Conservation (phyloP, 2,329 filamentous ascomycete genomes). For the Aureobasidium pullulans region DNA sequence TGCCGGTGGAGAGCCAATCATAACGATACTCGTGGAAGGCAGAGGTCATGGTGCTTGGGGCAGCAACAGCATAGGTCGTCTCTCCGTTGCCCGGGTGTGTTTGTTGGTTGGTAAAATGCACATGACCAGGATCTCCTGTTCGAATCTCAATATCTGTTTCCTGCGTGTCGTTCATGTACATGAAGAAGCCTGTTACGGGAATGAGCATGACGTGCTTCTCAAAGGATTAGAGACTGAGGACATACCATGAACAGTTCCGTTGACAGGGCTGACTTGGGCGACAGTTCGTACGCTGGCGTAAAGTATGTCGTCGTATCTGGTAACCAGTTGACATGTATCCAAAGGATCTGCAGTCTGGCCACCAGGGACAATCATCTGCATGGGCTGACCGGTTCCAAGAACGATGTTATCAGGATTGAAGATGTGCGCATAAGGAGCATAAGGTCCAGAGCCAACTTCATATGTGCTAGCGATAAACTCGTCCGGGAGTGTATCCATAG, state of each 20-base stretch:
- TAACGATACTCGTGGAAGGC: slow-evolving; percentile 76
- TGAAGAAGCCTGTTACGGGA: slow-evolving; percentile 52
- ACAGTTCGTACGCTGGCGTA: slow-evolving; percentile 64
- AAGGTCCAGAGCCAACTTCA: slow-evolving; percentile 9
- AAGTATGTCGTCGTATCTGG: slow-evolving; percentile 52
- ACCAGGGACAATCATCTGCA: slow-evolving; percentile 12
- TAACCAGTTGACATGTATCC: slow-evolving; percentile 53
- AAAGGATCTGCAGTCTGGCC: slow-evolving; percentile 7
- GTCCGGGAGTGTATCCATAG: slow-evolving; percentile 10
- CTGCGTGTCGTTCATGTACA: slow-evolving; percentile 72
- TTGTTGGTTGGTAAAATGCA: slow-evolving; percentile 49
- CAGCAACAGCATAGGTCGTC: slow-evolving; percentile 54
- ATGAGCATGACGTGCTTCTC: too few species aligned
- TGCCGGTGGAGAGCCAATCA: slow-evolving; percentile 57
- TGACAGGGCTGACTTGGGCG: slow-evolving; percentile 54
- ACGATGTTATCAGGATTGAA: slow-evolving; percentile 16
- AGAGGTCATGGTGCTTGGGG: slow-evolving; percentile 54
- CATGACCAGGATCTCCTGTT: slow-evolving; percentile 2
- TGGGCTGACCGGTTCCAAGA: slow-evolving; percentile 7
- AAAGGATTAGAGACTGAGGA: not conserved
- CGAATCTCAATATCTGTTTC: slow-evolving; percentile 67
- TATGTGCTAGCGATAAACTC: slow-evolving; percentile 11
- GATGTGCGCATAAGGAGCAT: slow-evolving; percentile 13
- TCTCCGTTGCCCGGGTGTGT: slow-evolving; percentile 54
- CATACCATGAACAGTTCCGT: slow-evolving; percentile 61